Evolutionary conservation across 306 rosid species (phyloP).

Genomic region (Acacia crassicarpa): DNA sequence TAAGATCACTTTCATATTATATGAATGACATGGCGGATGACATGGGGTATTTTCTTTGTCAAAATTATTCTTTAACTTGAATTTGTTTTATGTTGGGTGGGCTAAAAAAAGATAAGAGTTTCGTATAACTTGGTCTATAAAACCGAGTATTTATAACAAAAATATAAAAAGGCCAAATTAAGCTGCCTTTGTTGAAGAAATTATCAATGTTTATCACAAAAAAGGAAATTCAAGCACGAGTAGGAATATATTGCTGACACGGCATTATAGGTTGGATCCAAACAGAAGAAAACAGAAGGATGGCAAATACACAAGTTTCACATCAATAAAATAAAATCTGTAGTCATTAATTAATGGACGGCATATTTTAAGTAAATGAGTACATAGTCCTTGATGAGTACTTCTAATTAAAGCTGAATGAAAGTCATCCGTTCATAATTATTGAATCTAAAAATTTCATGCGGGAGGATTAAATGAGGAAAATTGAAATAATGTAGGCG

Average conservation of each 20-base stretch:
- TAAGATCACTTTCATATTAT: neutral
- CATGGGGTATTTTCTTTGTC: neutral
- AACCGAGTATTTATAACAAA: conserved; percentile 8
- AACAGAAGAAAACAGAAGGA: neutral
- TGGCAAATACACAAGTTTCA: neutral
- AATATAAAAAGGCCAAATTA: conserved; percentile 3
- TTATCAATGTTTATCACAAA: neutral
- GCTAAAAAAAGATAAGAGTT: neutral
- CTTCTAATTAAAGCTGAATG: too few relatives aligned
- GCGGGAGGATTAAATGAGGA: too few relatives aligned
- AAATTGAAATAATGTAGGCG: too few relatives aligned
- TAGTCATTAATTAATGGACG: neutral
- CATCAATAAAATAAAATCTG: neutral
- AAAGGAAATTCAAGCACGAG: neutral
- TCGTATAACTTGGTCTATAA: conserved; percentile 8
- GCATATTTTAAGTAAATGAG: neutral
- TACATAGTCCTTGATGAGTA: too few relatives aligned
- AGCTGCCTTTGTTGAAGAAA: neutral
- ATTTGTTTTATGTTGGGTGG: too few relatives aligned
- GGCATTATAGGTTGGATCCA: neutral
- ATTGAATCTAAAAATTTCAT: too few relatives aligned
- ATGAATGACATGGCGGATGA: neutral
- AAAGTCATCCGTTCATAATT: too few relatives aligned
- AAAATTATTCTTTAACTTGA: neutral
- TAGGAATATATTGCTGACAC: neutral